phyloP scores from a whole-genome alignment of 495 filamentous ascomycete species.

The Barbatosphaeria neglecta region DNA sequence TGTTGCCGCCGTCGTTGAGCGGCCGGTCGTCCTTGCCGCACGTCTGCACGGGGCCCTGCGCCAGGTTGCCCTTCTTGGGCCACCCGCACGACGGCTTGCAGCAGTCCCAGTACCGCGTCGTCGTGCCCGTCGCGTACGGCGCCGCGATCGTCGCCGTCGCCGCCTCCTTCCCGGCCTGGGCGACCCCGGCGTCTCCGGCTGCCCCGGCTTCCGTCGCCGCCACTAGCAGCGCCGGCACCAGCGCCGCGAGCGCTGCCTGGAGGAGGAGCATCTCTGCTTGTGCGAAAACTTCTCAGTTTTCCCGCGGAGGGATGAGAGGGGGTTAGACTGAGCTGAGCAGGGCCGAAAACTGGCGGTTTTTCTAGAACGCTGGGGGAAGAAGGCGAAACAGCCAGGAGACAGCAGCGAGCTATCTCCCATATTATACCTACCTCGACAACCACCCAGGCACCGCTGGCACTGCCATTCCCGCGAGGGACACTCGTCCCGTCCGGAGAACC shows the following conservation, averaged over 20 bases:
- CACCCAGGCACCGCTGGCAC: no score
- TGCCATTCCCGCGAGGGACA: no score
- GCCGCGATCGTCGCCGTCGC: background rate
- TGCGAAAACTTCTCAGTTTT: background rate
- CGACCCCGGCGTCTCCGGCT: background rate
- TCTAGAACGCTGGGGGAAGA: no score
- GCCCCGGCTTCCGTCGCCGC: background rate
- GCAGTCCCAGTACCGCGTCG: slow-evolving; percentile 62
- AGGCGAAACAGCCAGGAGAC: no score
- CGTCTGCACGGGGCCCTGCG: slow-evolving; percentile 32
- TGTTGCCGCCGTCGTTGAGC: slow-evolving; percentile 34
- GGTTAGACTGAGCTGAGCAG: background rate
- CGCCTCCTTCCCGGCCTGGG: background rate
- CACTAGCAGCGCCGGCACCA: background rate
- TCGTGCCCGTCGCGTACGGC: slow-evolving; percentile 30
- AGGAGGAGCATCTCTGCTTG: background rate
- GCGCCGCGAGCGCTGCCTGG: background rate
- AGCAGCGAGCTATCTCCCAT: no score
- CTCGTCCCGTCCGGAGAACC: no score
- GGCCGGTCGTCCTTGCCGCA: slow-evolving; percentile 48
- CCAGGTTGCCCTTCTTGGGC: slow-evolving; percentile 40
- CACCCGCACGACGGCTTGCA: slow-evolving; percentile 59
- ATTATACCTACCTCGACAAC: no score
- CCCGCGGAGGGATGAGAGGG: background rate
- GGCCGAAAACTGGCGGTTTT: background rate